Conservation (phyloP, 2,329 filamentous ascomycete genomes). For the Trichoderma harzianum region DNA sequence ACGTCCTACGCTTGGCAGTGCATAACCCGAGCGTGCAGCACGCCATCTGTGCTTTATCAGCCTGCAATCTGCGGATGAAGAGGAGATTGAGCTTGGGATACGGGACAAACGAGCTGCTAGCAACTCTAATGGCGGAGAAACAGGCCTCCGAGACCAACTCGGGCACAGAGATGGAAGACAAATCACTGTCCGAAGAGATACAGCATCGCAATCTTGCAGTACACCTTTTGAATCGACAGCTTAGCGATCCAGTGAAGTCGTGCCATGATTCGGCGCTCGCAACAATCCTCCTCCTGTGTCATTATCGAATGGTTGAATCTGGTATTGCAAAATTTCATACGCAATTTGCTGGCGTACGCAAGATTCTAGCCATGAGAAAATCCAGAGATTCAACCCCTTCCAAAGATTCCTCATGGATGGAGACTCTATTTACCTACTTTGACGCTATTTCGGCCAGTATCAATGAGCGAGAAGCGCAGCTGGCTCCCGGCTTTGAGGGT, state of each 20-base stretch:
- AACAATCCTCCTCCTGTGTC: constrained; percentile 80
- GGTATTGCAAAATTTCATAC: constrained; percentile 91
- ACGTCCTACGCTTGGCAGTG: constrained; percentile 74
- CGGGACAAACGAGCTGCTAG: constrained; percentile 49
- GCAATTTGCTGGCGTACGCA: constrained; percentile 89
- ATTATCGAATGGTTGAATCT: constrained; percentile 91
- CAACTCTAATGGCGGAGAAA: constrained; percentile 47
- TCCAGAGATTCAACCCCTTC: constrained; percentile 45
- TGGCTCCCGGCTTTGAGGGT: constrained; percentile 65
- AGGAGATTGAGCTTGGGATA: constrained; percentile 62
- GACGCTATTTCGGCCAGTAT: constrained; percentile 89
- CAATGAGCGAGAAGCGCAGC: constrained; percentile 85
- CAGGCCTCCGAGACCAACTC: constrained; percentile 42
- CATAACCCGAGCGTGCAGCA: constrained; percentile 83
- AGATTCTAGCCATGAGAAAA: constrained; percentile 71
- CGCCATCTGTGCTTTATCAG: constrained; percentile 83
- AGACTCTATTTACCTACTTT: constrained; percentile 90
- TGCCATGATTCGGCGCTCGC: constrained; percentile 84
- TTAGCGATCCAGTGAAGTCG: constrained; percentile 71
- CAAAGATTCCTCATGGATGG: constrained; percentile 82
- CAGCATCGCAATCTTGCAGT: constrained; percentile 81
- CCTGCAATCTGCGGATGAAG: constrained; percentile 88
- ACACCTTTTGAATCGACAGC: constrained; percentile 75
- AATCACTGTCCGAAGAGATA: constrained; percentile 72
- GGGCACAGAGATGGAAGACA: constrained; percentile 54